Conservation (phyloP, 2,329 filamentous ascomycete species). For the Paracamarosporium sp. region DNA sequence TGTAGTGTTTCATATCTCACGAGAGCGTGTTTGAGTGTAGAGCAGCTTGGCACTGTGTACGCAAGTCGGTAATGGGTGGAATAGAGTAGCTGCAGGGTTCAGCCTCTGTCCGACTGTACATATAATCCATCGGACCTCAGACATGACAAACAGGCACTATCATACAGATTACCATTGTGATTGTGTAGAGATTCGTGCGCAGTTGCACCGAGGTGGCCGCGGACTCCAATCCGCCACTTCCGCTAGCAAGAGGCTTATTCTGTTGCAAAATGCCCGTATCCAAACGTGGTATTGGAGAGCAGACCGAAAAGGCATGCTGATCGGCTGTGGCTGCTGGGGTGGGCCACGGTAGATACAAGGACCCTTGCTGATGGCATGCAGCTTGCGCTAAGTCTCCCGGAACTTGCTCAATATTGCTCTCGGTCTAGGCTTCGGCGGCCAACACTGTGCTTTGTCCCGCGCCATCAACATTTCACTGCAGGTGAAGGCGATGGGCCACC, state of each 20-base stretch:
- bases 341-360: conserved; percentile 2
- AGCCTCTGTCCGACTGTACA: conserved; percentile 9
- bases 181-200: neutral
- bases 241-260: conserved; percentile 29
- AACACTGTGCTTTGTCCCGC: neutral
- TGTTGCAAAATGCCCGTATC: too few species aligned
- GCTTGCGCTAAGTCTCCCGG: conserved; percentile 3
- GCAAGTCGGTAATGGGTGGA: conserved; percentile 8
- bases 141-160: neutral
- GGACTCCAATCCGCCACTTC: conserved; percentile 25
- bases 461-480: neutral
- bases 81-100: conserved; percentile 26
- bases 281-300: too few species aligned
- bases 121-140: neutral
- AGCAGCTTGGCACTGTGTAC: conserved; percentile 17
- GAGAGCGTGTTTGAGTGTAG: conserved; percentile 11
- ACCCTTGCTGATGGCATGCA: conserved; percentile 5
- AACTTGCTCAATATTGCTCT: conserved; percentile 11
- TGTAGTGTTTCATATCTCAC: conserved; percentile 23
- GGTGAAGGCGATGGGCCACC: conserved; percentile 19
- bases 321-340: neutral
- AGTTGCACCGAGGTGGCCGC: neutral
- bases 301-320: too few species aligned
- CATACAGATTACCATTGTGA: neutral
- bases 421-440: neutral